Evolutionary conservation across 257 asterid species (phyloP), one percentile per base, ranked within the genome.

Genomic region (Misopates orontium): DNA sequence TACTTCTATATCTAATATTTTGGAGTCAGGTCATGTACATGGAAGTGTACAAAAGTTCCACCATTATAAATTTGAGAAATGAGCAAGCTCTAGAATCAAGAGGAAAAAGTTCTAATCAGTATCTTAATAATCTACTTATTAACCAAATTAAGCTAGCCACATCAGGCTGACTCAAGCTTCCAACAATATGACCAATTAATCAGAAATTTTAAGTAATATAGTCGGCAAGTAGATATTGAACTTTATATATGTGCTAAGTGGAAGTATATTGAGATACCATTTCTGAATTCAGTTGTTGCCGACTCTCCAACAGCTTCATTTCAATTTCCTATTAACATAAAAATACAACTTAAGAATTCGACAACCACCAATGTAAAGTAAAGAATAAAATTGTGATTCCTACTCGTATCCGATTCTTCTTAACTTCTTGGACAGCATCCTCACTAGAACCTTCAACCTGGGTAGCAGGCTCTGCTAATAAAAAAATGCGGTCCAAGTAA

Each of bases 401-500:
- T 81, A 92, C 98, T 70, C 82, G 85, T 83, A 93, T 93, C 36
- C 87, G 87, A 66, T 71, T 93, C 85, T 79, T 87, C 82, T 85
- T 93, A 67, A 71, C 87, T 78, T 87, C 99, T 84, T 90, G 99
- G 73, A 93, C 68, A 55, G 96, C 88, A 85, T 93, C 99, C 87
- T 90, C 97, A 59, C 79, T 84, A 74, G 95, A 84, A 66, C 96
- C 97, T 80, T 93, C 96, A 60, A 93, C 95, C 77, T 80, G 84
- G 53, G 99, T 93, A 69, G 96, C 95, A 74, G 99, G 99, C 83
- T 93, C 99, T 58, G 99, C 99, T 66, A 93, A 78, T 76, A 93
- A 79, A 69, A 80, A 93, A 31, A 93, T 93, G 70, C 88, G 89
- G 82, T 93, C 99, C 80, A 93, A 78, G 79, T 79, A 84, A 77